Evolutionary conservation across 2,329 filamentous ascomycete species (phyloP).

Genomic region (Verticillium zaregamsianum): DNA sequence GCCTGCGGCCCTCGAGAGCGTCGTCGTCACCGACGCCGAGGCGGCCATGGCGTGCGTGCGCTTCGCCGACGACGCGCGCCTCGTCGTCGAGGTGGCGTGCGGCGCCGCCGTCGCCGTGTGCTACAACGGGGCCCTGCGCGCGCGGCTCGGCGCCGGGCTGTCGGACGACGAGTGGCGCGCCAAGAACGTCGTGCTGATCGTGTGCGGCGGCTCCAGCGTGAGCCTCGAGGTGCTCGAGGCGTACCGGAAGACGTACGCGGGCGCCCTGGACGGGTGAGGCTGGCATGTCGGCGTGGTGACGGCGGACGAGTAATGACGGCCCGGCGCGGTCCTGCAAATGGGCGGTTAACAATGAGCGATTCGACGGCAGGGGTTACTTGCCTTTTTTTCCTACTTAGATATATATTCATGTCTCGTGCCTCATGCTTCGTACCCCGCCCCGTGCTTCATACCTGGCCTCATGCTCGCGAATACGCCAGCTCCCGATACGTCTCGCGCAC

Average conservation of each 20-base stretch:
- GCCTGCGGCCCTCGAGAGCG: conserved; percentile 43
- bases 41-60: conserved; percentile 73
- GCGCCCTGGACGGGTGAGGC: background rate
- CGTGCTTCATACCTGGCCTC: background rate
- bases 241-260: conserved; percentile 46
- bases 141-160: conserved; percentile 49
- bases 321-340: too few relatives aligned
- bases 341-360: too few relatives aligned
- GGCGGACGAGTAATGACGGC: background rate
- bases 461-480: background rate
- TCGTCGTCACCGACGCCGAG: conserved; percentile 69
- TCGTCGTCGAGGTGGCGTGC: conserved; percentile 81
- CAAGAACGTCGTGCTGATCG: conserved; percentile 75
- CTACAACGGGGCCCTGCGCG: conserved; percentile 60
- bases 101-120: conserved; percentile 71
- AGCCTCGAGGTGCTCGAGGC: conserved; percentile 55
- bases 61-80: conserved; percentile 75
- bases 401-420: too few relatives aligned
- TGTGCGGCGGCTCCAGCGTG: conserved; percentile 76
- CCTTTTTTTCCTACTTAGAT: background rate
- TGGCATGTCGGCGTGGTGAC: background rate
- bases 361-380: background rate
- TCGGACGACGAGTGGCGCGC: conserved; percentile 54
- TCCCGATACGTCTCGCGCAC: background rate
- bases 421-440: too few relatives aligned